Base-by-base conservation (phyloP, 352 stramenopile species). In the Pythium oligandrum region DNA sequence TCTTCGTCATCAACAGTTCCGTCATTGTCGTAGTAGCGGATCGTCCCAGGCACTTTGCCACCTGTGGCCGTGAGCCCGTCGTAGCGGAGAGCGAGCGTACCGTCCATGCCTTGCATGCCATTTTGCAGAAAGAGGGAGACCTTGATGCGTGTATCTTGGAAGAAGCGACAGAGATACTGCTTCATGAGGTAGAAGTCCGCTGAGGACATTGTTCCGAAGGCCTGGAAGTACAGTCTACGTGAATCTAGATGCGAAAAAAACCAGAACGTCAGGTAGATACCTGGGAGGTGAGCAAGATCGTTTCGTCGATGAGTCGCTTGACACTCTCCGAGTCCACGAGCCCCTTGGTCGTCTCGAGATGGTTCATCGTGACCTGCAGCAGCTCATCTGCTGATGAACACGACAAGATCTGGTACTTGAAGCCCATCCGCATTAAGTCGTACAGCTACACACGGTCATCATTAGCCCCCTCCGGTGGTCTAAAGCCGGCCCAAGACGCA, bases 371-470 rank as follows among this genome's bases (percentile, higher is more conserved):
- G 31, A 97, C 81, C 38, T 95, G 76, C 4, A 96, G 60, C n/a
- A 96, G 66, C 45, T 97, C 82, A 39, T 93, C 78, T 3, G 88
- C 81, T 12, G 78, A 93, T 8, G 77, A 74, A 53, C 82, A 95
- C 6, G 70, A 77, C 30, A 97, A 49, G 4, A 96, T 53, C 57
- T 98, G 90, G 63, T 93, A 95, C 70, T 98, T 98, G 71, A 97
- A 96, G n/a, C 88, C 91, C 91, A 98, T 97, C 51, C 86, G 89
- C 85, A 98, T 97, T 53, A 98, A 71, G 48, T 97, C 91, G 66
- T 96, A 97, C 32, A 98, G 83, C 80, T 80, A 61, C 35, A 48
- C 38, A 55, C 4, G 26, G 12, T 26, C 17, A 26, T 26, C 17
- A 26, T 26, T 26, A 26, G 17, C 17, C 17, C 17, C 17, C 17